These are phyloP conservation scores for Lactarius quietus DNA, from an alignment of 768 basidiomycete species.

Conservation along the genomic window DNA sequence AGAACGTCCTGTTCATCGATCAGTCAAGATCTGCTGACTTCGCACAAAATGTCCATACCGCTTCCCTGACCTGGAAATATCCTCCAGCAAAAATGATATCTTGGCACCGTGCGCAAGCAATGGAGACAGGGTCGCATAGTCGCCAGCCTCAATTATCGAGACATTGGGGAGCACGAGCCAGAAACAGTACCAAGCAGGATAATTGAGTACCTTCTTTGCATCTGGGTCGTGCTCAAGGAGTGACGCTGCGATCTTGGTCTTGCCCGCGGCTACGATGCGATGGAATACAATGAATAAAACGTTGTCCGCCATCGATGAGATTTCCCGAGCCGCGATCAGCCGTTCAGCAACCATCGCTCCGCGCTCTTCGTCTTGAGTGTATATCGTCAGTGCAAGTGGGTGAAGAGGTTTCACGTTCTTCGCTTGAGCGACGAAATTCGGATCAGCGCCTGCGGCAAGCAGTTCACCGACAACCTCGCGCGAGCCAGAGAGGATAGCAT, in stretches of 20 bases:
- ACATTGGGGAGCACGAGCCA: conserved; percentile 30
- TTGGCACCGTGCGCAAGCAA: conserved; percentile 34
- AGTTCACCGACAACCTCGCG: conserved; percentile 44
- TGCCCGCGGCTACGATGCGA: conserved; percentile 28
- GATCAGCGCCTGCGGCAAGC: conserved; percentile 46
- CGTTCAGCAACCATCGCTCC: conserved; percentile 31
- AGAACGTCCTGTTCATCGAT: not conserved
- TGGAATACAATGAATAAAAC: conserved; percentile 34
- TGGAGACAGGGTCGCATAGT: conserved; percentile 31
- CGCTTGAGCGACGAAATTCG: conserved; percentile 35
- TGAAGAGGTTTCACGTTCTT: conserved; percentile 28
- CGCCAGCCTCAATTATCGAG: conserved; percentile 28
- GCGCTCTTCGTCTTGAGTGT: conserved; percentile 27
- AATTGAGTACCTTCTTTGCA: conserved; percentile 32
- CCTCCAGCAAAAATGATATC: conserved; percentile 28
- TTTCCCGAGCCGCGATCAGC: conserved; percentile 32
- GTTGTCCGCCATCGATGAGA: conserved; percentile 32
- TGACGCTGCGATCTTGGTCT: conserved; percentile 29
- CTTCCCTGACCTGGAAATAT: conserved; percentile 29
- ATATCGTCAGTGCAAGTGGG: conserved; percentile 32
- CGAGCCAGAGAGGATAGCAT: conserved; percentile 49
- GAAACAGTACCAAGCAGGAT: conserved; percentile 25
- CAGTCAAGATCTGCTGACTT: too few species aligned
- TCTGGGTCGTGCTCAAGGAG: conserved; percentile 33
- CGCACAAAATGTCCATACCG: too few species aligned